A percentile compares a stretch with the other conserved stretches of the same genome.
These are phyloP conservation scores for Pestalotiopsis sp. DNA, from an alignment of 2,329 filamentous ascomycete species.

Conservation along the genomic window DNA sequence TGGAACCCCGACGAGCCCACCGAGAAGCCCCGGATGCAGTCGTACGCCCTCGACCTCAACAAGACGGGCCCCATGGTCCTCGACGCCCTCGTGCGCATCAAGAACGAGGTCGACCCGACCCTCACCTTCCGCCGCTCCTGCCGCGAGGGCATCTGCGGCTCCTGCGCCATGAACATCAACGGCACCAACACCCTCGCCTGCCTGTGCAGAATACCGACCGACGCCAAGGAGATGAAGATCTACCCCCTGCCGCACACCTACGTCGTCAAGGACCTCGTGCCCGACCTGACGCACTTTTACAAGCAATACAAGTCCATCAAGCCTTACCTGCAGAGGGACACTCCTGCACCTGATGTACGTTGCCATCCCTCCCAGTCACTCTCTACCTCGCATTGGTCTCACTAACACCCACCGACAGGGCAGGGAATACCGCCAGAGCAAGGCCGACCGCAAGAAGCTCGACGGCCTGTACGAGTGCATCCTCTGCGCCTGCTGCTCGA, in stretches of 20 bases:
- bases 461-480: conserved; percentile 99
- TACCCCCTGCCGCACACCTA: conserved; percentile 99
- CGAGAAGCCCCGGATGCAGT: conserved; percentile 94
- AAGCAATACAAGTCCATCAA: conserved; percentile 99
- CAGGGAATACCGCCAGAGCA: conserved; percentile 88
- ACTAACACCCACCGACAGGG: conserved; percentile 56
- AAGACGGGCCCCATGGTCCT: conserved; percentile 99
- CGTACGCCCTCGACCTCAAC: conserved; percentile 93
- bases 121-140: conserved; percentile 95
- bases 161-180: conserved; percentile 99
- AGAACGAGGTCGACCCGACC: conserved; percentile 98
- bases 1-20: conserved; percentile 95
- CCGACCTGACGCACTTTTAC: conserved; percentile 98
- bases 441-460: conserved; percentile 92
- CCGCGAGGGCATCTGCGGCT: conserved; percentile 97
- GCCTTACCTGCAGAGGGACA: conserved; percentile 93
- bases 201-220: conserved; percentile 94
- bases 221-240: conserved; percentile 85
- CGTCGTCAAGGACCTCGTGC: conserved; percentile 98
- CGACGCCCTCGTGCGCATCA: conserved; percentile 95
- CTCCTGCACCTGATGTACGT: conserved; percentile 79
- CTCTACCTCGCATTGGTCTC: too few species aligned
- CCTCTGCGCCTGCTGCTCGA: conserved; percentile 98
- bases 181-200: conserved; percentile 97
- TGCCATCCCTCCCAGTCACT: too few species aligned